These are phyloP conservation scores for Tubosaeta sp. DNA, from an alignment of 768 basidiomycete genomes.

Conservation along the genomic window DNA sequence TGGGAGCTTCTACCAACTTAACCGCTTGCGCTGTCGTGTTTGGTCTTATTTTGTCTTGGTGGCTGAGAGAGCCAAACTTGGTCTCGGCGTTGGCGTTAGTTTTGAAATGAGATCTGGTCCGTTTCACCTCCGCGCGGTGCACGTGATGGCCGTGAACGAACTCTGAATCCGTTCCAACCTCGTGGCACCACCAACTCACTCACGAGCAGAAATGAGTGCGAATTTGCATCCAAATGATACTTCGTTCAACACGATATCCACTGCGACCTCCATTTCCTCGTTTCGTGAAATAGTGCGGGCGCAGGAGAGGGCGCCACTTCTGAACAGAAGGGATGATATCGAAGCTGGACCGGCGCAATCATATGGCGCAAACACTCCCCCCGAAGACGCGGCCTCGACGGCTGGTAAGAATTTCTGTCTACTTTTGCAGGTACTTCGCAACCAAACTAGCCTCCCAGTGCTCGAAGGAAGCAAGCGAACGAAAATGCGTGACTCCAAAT, in stretches of 20 bases:
- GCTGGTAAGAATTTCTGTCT: conserved; percentile 12
- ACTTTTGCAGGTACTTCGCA: neutral
- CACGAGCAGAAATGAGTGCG: conserved; percentile 11
- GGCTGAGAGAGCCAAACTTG: conserved; percentile 15
- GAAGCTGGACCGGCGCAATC: conserved; percentile 19
- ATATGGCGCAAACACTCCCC: conserved; percentile 19
- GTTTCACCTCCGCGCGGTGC: neutral
- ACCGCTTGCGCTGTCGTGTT: conserved; percentile 13
- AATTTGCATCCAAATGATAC: conserved; percentile 3
- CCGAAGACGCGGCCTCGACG: conserved; percentile 15
- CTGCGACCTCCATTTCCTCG: conserved; percentile 26
- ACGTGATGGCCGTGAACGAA: conserved; percentile 2
- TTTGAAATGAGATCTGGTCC: too few relatives aligned
- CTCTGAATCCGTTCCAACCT: neutral
- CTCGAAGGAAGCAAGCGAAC: conserved; percentile 13
- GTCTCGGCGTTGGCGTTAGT: neutral
- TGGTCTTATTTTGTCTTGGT: conserved; percentile 28
- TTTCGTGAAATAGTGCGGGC: conserved; percentile 20
- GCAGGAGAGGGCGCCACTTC: conserved; percentile 23
- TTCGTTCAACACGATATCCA: conserved; percentile 21
- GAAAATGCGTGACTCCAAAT: conserved; percentile 24
- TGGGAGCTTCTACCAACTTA: conserved; percentile 5
- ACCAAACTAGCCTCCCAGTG: neutral
- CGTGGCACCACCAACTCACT: neutral
- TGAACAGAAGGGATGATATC: conserved; percentile 18